Conservation (phyloP, 2,329 filamentous ascomycete genomes). For the Colletotrichum tofieldiae region DNA sequence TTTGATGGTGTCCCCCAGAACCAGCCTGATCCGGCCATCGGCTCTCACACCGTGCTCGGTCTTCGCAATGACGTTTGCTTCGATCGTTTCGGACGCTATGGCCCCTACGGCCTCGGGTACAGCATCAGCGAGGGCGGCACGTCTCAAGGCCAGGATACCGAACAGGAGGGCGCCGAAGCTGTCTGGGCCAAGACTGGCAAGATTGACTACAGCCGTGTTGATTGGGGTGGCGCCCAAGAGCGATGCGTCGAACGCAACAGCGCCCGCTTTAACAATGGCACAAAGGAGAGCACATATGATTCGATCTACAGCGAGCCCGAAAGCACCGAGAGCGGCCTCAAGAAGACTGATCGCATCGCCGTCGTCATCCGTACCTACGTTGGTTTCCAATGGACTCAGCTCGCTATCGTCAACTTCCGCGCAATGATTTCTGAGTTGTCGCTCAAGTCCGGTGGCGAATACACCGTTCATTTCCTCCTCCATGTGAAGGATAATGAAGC, state of each 20-base stretch:
- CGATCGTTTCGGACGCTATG: slow-evolving; percentile 87
- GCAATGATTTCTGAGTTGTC: slow-evolving; percentile 85
- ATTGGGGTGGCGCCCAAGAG: slow-evolving; percentile 70
- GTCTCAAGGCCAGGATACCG: slow-evolving; percentile 80
- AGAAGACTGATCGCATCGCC: slow-evolving; percentile 75
- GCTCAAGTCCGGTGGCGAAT: slow-evolving; percentile 85
- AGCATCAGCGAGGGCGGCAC: slow-evolving; percentile 79
- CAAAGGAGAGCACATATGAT: slow-evolving; percentile 48
- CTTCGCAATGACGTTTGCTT: slow-evolving; percentile 87
- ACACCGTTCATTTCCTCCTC: slow-evolving; percentile 85
- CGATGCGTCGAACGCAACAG: slow-evolving; percentile 73
- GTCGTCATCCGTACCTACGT: slow-evolving; percentile 86
- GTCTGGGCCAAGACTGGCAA: slow-evolving; percentile 70
- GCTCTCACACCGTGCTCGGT: slow-evolving; percentile 82
- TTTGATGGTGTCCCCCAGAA: slow-evolving; percentile 81
- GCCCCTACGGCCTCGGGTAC: slow-evolving; percentile 91
- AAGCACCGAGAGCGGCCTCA: slow-evolving; percentile 45
- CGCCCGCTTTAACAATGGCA: slow-evolving; percentile 70
- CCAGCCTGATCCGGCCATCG: slow-evolving; percentile 83
- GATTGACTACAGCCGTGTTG: slow-evolving; percentile 69
- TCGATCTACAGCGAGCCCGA: slow-evolving; percentile 29
- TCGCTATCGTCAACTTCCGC: slow-evolving; percentile 85
- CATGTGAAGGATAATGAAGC: slow-evolving; percentile 86
- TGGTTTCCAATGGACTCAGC: slow-evolving; percentile 83
- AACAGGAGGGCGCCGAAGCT: slow-evolving; percentile 76